Evolutionary conservation across 2,329 filamentous ascomycete genomes (phyloP).

Genomic region (Exophiala oligosperma): DNA sequence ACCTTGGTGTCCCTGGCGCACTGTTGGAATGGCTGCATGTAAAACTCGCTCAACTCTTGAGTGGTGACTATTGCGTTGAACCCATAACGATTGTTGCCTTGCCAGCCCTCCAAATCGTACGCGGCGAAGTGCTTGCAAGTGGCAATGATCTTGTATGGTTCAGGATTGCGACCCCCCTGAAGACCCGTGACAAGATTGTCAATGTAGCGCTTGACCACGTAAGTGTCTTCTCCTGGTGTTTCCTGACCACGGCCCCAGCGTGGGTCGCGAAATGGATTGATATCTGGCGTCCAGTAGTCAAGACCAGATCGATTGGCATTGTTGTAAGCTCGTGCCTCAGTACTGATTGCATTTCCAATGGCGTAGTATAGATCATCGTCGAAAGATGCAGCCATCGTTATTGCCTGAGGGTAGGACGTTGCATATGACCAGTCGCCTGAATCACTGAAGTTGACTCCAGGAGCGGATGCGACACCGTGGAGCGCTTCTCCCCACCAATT

Average conservation of each 20-base stretch:
- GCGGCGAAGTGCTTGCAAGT: constrained; percentile 62
- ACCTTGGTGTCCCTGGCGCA: constrained; percentile 58
- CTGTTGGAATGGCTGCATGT: constrained; percentile 63
- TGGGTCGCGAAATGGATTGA: constrained; percentile 64
- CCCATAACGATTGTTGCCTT: constrained; percentile 41
- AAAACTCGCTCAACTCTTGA: constrained; percentile 59
- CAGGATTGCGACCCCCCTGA: constrained; percentile 46
- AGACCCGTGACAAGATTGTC: constrained; percentile 55
- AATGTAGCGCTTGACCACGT: constrained; percentile 51
- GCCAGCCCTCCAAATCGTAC: constrained; percentile 56
- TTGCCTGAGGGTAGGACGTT: constrained; percentile 66
- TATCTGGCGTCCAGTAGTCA: constrained; percentile 66
- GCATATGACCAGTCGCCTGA: constrained; percentile 57
- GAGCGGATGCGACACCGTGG: constrained; percentile 58
- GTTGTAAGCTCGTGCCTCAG: constrained; percentile 64
- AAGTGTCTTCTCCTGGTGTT: constrained; percentile 59
- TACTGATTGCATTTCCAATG: constrained; percentile 54
- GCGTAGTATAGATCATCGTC: constrained; percentile 56
- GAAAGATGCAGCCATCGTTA: constrained; percentile 62
- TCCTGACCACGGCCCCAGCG: constrained; percentile 64
- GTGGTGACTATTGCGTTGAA: constrained; percentile 53
- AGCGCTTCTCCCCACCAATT: constrained; percentile 29
- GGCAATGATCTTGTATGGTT: constrained; percentile 49
- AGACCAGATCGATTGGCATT: constrained; percentile 58
- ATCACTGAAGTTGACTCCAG: constrained; percentile 56